Percentiles rank a stretch among this genome's conserved stretches.
Evolutionary conservation across 1,139 yeast species (phyloP).

Genomic region (Hemisphaericaspora xylanilytica): DNA sequence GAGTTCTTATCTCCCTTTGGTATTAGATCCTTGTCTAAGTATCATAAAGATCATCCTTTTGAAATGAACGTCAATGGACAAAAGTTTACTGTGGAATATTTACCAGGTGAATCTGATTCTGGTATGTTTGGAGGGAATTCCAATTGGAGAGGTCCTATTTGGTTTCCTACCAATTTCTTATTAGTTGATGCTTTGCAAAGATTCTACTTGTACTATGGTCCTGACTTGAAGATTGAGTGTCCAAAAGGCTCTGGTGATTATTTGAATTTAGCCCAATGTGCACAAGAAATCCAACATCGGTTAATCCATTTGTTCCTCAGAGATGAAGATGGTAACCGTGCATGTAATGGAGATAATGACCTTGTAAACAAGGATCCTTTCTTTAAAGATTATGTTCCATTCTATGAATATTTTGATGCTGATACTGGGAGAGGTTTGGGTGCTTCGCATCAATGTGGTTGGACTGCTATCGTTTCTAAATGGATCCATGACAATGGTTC

Average conservation of each 20-base stretch:
- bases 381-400: conserved; percentile 76
- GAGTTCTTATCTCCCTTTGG: conserved; percentile 89
- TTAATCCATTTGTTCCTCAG: conserved; percentile 77
- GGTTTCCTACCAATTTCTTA: conserved; percentile 93
- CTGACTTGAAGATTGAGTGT: conserved; percentile 81
- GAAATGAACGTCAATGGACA: conserved; percentile 83
- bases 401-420: conserved; percentile 91
- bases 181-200: conserved; percentile 87
- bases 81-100: conserved; percentile 69
- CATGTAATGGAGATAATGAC: conserved; percentile 72
- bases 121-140: conserved; percentile 98
- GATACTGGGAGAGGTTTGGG: conserved; percentile 96
- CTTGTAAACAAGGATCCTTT: conserved; percentile 66
- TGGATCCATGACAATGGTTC: conserved; percentile 91
- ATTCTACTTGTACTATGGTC: conserved; percentile 87
- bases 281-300: conserved; percentile 88
- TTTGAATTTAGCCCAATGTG: conserved; percentile 86
- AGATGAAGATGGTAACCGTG: conserved; percentile 68
- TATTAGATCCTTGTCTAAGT: conserved; percentile 84
- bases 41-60: conserved; percentile 83
- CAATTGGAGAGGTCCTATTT: conserved; percentile 98
- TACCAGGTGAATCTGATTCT: conserved; percentile 92
- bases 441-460: conserved; percentile 94
- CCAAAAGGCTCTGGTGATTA: conserved; percentile 84
- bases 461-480: conserved; percentile 95